phyloP scores from a whole-genome alignment of 2,329 filamentous ascomycete genomes.

The Monosporascus sp. region DNA sequence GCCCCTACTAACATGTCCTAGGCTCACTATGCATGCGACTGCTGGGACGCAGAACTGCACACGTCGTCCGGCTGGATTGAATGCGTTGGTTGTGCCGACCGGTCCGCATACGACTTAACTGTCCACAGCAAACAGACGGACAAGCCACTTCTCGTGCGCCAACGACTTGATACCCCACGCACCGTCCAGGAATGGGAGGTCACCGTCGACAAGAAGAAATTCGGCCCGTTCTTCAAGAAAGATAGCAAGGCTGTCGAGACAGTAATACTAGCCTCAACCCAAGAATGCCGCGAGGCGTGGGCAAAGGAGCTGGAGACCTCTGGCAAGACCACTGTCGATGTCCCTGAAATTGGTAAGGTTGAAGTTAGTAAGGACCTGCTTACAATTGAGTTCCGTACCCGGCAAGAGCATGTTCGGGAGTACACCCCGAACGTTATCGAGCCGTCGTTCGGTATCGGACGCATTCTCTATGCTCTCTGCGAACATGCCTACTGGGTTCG shows the following conservation, averaged over 20 bases:
- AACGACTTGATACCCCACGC: constrained; percentile 73
- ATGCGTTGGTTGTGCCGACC: constrained; percentile 94
- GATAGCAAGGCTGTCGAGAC: constrained; percentile 81
- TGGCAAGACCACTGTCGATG: constrained; percentile 73
- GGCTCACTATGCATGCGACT: constrained; percentile 91
- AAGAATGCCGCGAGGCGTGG: constrained; percentile 77
- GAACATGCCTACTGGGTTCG: constrained; percentile 97
- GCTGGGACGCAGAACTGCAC: constrained; percentile 93
- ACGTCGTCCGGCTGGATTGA: constrained; percentile 97
- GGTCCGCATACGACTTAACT: constrained; percentile 88
- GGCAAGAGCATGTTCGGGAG: constrained; percentile 78
- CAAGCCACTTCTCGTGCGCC: constrained; percentile 76
- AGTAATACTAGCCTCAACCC: constrained; percentile 68
- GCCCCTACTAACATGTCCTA: background rate
- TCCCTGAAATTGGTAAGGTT: constrained; percentile 67
- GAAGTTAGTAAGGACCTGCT: constrained; percentile 76
- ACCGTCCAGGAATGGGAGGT: constrained; percentile 83
- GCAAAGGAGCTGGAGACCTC: constrained; percentile 67
- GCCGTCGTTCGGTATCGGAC: constrained; percentile 93
- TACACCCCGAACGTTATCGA: constrained; percentile 96
- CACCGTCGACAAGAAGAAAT: constrained; percentile 90
- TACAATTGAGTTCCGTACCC: constrained; percentile 76
- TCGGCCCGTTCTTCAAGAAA: constrained; percentile 93
- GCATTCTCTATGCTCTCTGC: constrained; percentile 87
- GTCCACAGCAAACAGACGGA: constrained; percentile 94